Base-by-base conservation (phyloP, 2,329 filamentous ascomycete species). In the Whalleya microplaca region DNA sequence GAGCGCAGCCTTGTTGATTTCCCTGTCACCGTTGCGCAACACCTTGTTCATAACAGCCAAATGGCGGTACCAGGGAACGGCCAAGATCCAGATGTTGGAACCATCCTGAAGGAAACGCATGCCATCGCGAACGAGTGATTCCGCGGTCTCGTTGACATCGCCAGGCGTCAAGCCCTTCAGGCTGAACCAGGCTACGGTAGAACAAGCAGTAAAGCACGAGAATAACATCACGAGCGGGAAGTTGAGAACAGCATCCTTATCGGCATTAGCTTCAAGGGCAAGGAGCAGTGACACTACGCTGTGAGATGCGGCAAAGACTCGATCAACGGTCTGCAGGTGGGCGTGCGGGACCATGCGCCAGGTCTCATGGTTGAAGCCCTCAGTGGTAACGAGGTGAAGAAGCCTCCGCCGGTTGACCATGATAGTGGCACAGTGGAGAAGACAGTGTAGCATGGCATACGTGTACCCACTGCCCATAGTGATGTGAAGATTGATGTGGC, bases 221-320 rank as follows among this genome's bases (percentile, higher is more conserved):
- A 86, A 86, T 12, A 86, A 75, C 84, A 86, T 86, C 59, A 85
- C 84, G 52, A 86, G 83, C 40, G 84, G 84, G 71, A 85, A 84
- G 70, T 80, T 84, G n/a, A 82, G 74, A n/a, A 80, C 76, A 21
- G 77, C 75, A 51, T 85, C 82, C 72, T 85, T 85, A 50, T 86
- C 83, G 1, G 79, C 75, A 9, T 82, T 82, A 10, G 76, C 71
- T 69, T 86, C 83, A 2, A 86, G 78, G 1, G 83, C 79, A 3
- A 78, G 75, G 19, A 86, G 74, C 52, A 85, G 78, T 5, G 80
- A 78, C 47, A 85, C 81, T 57, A 84, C 84, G 68, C 78, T 81
- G 64, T 86, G 84, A 59, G 82, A 85, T 3, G 84, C 81, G 7
- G 80, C 80, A 57, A 86, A 82, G 51, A 86, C 81, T 16, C 77